Base-by-base conservation (phyloP, 306 rosid genomes). In the Dalbergia cochinchinensis region DNA sequence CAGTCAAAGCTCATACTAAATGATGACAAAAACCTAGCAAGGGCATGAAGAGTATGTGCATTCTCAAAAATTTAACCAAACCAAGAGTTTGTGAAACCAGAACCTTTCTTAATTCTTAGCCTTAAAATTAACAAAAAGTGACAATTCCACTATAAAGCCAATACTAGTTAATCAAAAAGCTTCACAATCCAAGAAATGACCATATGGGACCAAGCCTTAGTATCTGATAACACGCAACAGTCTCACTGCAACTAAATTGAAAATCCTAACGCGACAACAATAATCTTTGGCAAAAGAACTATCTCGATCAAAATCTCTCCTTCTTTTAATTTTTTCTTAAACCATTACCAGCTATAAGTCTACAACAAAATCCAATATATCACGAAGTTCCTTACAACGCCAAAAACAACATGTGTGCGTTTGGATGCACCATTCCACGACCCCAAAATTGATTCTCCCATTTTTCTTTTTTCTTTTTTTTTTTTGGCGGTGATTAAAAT, bases 21-120 rank as follows among this genome's bases (percentile, higher is more conserved):
- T 59, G 42, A 72, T 51, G 65, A 65, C 45, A 44, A 48, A 63
- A 48, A 22, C 16, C 65, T 42, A 67, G 8, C 34, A 62, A 69
- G 51, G 41, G 53, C 48, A 51, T 19, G 26, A 82, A 61, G 39
- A 50, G 62, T 35, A 8, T 16, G 35, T 50, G 66, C 5, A 63
- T 65, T 71, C 19, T 76, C 22, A 59, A 80, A 39, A 58, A 76
- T 58, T 64, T 58, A 76, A 71, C 77, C 69, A 71, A 64, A 48
- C 62, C 55, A 57, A 8, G 33, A 62, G 77, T 55, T 55, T 57
- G 26, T 58, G 62, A 26, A 58, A 45, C 54, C 13, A 51, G 22
- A 76, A 8, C 71, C 64, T 69, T 37, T 42, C 73, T 19, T 1
- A 39, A 51, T 37, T 33, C 73, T 33, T 1, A 41, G 41, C 44